Evolutionary conservation across 2,329 filamentous ascomycete genomes (phyloP).

Genomic region (Colletotrichum zoysiae): DNA sequence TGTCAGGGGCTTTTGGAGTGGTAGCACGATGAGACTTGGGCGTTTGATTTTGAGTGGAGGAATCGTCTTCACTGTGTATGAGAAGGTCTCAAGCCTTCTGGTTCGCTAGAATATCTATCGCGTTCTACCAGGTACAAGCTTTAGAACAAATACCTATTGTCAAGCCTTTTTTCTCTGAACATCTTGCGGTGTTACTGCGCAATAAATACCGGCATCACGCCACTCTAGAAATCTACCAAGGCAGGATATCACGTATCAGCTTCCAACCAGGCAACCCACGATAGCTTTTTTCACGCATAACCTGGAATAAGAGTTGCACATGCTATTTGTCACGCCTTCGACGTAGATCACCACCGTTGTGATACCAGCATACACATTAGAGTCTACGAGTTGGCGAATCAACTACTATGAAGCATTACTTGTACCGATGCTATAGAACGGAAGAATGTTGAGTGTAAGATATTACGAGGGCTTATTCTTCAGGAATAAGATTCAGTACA

Average conservation of each 20-base stretch:
- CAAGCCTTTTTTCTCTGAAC: neutral
- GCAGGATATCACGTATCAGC: no score
- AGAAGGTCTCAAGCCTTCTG: slow-evolving; percentile 65
- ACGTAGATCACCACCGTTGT: no score
- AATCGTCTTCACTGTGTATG: slow-evolving; percentile 74
- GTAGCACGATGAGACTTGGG: slow-evolving; percentile 76
- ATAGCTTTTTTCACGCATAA: no score
- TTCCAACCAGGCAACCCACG: no score
- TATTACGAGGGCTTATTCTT: neutral
- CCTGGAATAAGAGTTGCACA: no score
- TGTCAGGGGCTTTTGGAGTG: slow-evolving; percentile 73
- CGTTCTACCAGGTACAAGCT: neutral
- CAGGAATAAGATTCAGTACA: neutral
- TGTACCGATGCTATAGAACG: no score
- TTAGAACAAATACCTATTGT: no score
- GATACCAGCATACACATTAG: neutral
- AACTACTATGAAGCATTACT: neutral
- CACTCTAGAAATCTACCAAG: no score
- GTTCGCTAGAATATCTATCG: neutral
- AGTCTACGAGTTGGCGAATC: neutral
- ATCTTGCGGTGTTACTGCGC: neutral
- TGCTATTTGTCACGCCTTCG: no score
- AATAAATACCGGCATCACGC: neutral
- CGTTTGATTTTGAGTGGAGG: slow-evolving; percentile 75
- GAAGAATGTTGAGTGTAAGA: neutral